phyloP scores from a whole-genome alignment of 371 early-diverging fungal species.

The Mortierella sp. region DNA sequence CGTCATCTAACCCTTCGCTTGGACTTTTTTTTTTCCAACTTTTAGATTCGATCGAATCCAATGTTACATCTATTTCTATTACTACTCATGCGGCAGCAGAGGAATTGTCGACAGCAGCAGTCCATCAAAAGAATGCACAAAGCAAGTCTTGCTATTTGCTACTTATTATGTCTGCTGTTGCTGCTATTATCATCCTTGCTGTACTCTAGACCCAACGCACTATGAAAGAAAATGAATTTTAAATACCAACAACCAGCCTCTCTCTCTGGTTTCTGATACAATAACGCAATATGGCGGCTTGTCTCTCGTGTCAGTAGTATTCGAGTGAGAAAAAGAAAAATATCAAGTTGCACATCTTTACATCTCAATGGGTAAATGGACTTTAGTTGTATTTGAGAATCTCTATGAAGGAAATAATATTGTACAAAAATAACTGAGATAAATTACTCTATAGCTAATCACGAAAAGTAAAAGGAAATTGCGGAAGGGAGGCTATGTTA shows the following conservation, averaged over 20 bases:
- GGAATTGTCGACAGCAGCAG: slow-evolving; percentile 83
- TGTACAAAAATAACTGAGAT: neutral
- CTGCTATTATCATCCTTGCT: slow-evolving; percentile 60
- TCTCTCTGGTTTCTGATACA: too few relatives aligned
- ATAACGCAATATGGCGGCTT: too few relatives aligned
- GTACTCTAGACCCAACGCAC: slow-evolving; percentile 20
- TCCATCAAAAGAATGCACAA: slow-evolving; percentile 82
- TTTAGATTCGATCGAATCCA: slow-evolving; percentile 87
- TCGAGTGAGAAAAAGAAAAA: too few relatives aligned
- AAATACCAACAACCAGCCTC: neutral
- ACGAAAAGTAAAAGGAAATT: neutral
- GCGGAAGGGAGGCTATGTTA: slow-evolving; percentile 4
- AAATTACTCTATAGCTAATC: neutral
- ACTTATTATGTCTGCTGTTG: slow-evolving; percentile 76
- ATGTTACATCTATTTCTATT: slow-evolving; percentile 82
- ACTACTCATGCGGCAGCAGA: slow-evolving; percentile 85
- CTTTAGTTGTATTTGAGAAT: neutral
- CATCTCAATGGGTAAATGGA: too few relatives aligned
- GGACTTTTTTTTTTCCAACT: neutral
- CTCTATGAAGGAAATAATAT: neutral
- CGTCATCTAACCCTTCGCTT: neutral
- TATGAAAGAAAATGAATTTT: neutral
- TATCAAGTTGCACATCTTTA: too few relatives aligned
- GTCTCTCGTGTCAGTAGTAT: too few relatives aligned
- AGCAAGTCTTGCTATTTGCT: slow-evolving; percentile 87